Percentiles rank a stretch among this genome's conserved stretches.
These are phyloP conservation scores for Cicer bijugum DNA, from an alignment of 306 rosid species.

Conservation along the genomic window DNA sequence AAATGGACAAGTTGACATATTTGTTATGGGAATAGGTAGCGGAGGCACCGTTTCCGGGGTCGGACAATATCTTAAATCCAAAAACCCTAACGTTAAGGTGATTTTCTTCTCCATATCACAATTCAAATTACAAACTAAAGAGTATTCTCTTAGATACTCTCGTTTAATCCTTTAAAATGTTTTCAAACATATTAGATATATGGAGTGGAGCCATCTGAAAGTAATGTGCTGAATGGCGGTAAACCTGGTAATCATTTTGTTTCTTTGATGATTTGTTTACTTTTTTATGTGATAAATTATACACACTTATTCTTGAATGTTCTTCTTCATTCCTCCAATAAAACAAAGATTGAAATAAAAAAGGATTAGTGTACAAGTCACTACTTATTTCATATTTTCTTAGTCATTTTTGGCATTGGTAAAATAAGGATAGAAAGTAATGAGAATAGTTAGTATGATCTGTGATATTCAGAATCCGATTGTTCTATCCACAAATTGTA, in stretches of 20 bases:
- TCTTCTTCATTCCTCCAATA: background rate
- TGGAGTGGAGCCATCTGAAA: slow-evolving; percentile 95
- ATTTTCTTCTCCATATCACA: slow-evolving; percentile 17
- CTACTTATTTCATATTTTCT: background rate
- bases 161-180: slow-evolving; percentile 36
- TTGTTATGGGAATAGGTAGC: slow-evolving; percentile 97
- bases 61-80: slow-evolving; percentile 89
- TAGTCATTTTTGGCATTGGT: slow-evolving; percentile 3
- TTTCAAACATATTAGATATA: slow-evolving; percentile 51
- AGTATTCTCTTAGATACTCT: slow-evolving; percentile 24
- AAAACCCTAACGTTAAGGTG: slow-evolving; percentile 89
- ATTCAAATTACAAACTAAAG: slow-evolving; percentile 31
- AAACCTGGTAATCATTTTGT: slow-evolving; percentile 73
- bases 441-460: background rate
- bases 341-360: background rate
- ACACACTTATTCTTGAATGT: background rate
- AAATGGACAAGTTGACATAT: slow-evolving; percentile 88
- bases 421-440: slow-evolving; percentile 12
- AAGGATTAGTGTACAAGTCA: background rate
- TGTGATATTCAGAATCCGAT: background rate
- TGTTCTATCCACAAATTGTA: slow-evolving; percentile 19
- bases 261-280: slow-evolving; percentile 1
- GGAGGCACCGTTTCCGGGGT: slow-evolving; percentile 98
- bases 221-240: slow-evolving; percentile 85
- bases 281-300: slow-evolving; percentile 21